A percentile compares a stretch with the other conserved stretches of the same genome.
These are phyloP conservation scores for Hanseniaspora mollemarum DNA, from an alignment of 805 yeast genomes.

Conservation along the genomic window DNA sequence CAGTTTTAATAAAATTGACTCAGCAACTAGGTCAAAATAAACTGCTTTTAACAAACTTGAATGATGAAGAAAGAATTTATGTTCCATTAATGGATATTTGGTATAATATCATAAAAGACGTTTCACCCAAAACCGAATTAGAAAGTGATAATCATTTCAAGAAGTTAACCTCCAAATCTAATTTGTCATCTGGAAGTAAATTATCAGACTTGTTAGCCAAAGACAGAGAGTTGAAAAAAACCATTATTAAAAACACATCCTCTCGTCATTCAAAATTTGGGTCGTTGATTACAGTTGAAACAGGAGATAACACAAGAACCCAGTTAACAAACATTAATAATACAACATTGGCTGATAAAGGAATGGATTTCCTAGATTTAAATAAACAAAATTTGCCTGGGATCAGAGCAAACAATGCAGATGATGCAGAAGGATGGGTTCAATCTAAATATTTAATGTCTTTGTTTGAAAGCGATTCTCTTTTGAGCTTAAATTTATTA, in stretches of 20 bases:
- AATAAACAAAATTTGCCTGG: slow-evolving; percentile 6
- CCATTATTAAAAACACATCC: slow-evolving; percentile 41
- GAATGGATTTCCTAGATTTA: slow-evolving; percentile 7
- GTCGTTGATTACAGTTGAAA: slow-evolving; percentile 61
- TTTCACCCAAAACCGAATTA: slow-evolving; percentile 29
- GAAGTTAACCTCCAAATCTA: not conserved
- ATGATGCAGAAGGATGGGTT: slow-evolving; percentile 2
- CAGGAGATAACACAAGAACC: slow-evolving; percentile 42
- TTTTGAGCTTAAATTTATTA: slow-evolving; percentile 20
- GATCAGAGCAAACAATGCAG: not conserved
- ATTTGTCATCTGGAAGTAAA: not conserved
- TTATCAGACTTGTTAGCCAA: slow-evolving; percentile 43
- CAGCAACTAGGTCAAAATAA: slow-evolving; percentile 25
- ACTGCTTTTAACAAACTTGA: slow-evolving; percentile 18
- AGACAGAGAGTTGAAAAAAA: slow-evolving; percentile 46
- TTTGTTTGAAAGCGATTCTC: slow-evolving; percentile 22
- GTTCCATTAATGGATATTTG: slow-evolving; percentile 58
- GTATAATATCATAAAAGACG: slow-evolving; percentile 49
- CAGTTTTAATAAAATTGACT: slow-evolving; percentile 58
- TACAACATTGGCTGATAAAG: not conserved
- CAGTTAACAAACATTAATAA: slow-evolving; percentile 1
- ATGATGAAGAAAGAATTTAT: slow-evolving; percentile 51
- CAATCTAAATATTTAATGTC: slow-evolving; percentile 19
- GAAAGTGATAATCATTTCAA: not conserved
- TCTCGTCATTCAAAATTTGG: slow-evolving; percentile 89